Evolutionary conservation across 2,329 filamentous ascomycete genomes (phyloP).

Genomic region (Hymenoscyphus albidus): DNA sequence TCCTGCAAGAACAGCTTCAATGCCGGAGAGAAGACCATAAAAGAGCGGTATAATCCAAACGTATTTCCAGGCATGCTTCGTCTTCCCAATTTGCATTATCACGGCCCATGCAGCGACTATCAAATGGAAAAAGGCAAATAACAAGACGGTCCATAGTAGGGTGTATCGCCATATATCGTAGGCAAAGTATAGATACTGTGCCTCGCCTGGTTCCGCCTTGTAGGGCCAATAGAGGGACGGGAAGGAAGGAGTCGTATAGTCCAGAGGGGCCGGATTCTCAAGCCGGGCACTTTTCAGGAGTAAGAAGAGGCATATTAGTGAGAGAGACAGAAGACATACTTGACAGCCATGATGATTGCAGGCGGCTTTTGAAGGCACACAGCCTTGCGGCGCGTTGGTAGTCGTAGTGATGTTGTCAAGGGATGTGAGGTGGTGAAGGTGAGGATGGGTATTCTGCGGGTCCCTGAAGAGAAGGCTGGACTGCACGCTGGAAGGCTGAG

Average conservation of each 20-base stretch:
- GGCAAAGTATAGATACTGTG: conserved; percentile 53
- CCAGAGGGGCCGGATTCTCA: conserved; percentile 36
- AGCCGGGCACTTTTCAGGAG: conserved; percentile 22
- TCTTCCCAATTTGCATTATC: conserved; percentile 48
- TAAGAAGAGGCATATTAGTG: conserved; percentile 8
- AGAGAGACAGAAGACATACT: conserved; percentile 16
- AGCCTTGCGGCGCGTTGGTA: conserved; percentile 11
- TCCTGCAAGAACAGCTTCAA: conserved; percentile 63
- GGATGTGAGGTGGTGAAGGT: no score
- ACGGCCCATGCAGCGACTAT: conserved; percentile 57
- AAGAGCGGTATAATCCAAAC: conserved; percentile 57
- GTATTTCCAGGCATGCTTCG: conserved; percentile 34
- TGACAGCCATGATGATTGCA: conserved; percentile 17
- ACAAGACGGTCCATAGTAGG: conserved; percentile 63
- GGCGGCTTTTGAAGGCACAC: background rate
- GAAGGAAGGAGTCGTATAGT: conserved; percentile 59
- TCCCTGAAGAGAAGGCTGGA: conserved; percentile 7
- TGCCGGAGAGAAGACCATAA: conserved; percentile 55
- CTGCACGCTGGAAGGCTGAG: background rate
- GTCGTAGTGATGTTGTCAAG: background rate
- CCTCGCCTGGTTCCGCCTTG: conserved; percentile 41
- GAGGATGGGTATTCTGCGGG: background rate
- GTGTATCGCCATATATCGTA: conserved; percentile 67
- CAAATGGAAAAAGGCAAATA: conserved; percentile 57
- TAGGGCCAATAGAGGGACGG: conserved; percentile 65